Evolutionary conservation across 2,329 filamentous ascomycete species (phyloP).

Genomic region (Keithomyces neogunnii): DNA sequence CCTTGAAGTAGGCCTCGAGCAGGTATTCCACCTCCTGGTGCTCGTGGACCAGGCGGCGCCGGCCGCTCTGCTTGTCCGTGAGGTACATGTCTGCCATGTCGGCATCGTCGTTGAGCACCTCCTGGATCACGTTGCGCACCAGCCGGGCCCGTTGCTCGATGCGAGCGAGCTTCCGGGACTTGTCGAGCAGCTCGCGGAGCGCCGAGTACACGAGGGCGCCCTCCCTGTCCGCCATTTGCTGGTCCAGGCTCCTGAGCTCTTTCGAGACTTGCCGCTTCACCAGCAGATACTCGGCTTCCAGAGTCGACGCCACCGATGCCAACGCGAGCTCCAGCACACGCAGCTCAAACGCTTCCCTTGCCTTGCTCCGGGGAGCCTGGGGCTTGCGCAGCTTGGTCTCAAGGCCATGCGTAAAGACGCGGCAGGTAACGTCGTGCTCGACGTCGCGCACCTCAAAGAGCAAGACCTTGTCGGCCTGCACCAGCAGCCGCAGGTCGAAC

Average conservation of each 20-base stretch:
- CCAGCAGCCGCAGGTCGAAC: slow-evolving; percentile 25
- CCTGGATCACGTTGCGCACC: slow-evolving; percentile 23
- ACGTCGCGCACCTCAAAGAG: slow-evolving; percentile 17
- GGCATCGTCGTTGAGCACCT: slow-evolving; percentile 24
- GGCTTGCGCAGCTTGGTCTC: slow-evolving; percentile 15
- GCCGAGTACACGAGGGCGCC: slow-evolving; percentile 14
- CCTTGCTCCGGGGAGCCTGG: not conserved
- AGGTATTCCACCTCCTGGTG: slow-evolving; percentile 29
- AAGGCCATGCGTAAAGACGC: slow-evolving; percentile 18
- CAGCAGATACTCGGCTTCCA: slow-evolving; percentile 23
- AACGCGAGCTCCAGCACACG: slow-evolving; percentile 25
- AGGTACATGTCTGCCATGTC: slow-evolving; percentile 29
- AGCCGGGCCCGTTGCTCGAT: slow-evolving; percentile 22
- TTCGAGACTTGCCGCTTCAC: slow-evolving; percentile 6
- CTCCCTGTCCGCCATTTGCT: slow-evolving; percentile 1
- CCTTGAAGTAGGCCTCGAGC: slow-evolving; percentile 27
- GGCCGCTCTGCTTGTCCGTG: slow-evolving; percentile 19
- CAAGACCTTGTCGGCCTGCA: slow-evolving; percentile 21
- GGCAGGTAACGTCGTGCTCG: slow-evolving; percentile 2
- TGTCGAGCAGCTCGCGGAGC: slow-evolving; percentile 19
- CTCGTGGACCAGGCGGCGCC: slow-evolving; percentile 18
- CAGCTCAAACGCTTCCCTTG: slow-evolving; percentile 22
- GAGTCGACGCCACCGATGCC: slow-evolving; percentile 21
- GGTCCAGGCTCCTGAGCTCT: slow-evolving; percentile 9
- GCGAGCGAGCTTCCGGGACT: slow-evolving; percentile 17